Base-by-base conservation (phyloP, 129 eudicot species). In the Flaveria trinervia region DNA sequence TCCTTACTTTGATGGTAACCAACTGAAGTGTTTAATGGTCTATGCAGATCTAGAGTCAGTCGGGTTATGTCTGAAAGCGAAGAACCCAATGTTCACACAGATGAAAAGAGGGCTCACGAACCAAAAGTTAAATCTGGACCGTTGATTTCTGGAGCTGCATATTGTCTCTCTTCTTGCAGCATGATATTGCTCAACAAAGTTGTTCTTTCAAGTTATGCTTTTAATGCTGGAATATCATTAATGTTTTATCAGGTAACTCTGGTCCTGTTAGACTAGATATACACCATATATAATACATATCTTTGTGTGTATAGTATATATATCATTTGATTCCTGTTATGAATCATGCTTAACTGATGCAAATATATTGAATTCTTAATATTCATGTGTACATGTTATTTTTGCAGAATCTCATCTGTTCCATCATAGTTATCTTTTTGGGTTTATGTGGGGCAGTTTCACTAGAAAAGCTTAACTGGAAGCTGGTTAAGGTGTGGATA, bases 111-210 rank as follows among this genome's bases (percentile, higher is more conserved):
- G 81, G 91, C 72, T 28, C 86, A 86, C 25, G 83, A 79, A 81
- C 51, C 55, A 39, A 89, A 83, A 80, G 81, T 75, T 74, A 79
- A 65, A 69, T 77, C 85, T 3, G 89, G 86, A 71, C 91, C 96
- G 15, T 80, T 88, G 59, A 50, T 91, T 48, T 84, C 97, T 49
- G 97, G 94, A 54, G 71, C 87, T 23, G 94, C 94, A 44, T 91
- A 91, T 62, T 91, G 97, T 84, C 73, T 91, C 52, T 88, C 97
- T 68, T 91, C 97, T 80, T 91, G 97, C 83, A 83, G 97, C 85
- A 91, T 91, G 97, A 91, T 91, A 51, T 77, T 91, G 88, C 90
- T 91, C 64, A 91, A 91, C 74, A 91, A 91, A 75, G 76, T 91
- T 72, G 94, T 88, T 43, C 82, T 88, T 54, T 91, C 97, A 79